Evolutionary conservation across 164 flowering plant species (phyloP).

Genomic region (Protea cynaroides): DNA sequence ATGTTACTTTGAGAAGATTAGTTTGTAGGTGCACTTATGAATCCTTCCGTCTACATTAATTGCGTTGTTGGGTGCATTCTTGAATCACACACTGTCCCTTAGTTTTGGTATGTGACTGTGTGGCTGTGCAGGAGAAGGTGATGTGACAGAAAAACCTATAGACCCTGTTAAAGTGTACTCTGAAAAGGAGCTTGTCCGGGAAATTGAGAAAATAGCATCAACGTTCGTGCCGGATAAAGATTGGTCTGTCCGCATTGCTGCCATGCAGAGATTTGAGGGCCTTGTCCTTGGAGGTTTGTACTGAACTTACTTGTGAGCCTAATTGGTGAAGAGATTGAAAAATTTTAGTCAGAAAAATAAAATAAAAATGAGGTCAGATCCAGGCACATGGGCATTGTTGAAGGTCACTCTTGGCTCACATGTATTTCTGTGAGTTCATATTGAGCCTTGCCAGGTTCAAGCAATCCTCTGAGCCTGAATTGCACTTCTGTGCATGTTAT

Average conservation of each 20-base stretch:
- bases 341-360: too few relatives aligned
- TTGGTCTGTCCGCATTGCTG: conserved; percentile 93
- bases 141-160: conserved; percentile 67
- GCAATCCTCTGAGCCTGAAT: too few relatives aligned
- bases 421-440: too few relatives aligned
- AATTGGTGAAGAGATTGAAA: too few relatives aligned
- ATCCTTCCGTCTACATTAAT: background rate
- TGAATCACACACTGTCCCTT: background rate
- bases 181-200: conserved; percentile 83
- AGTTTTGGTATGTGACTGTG: background rate
- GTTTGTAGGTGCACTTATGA: too few relatives aligned
- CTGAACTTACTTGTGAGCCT: background rate
- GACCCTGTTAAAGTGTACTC: conserved; percentile 88
- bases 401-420: too few relatives aligned
- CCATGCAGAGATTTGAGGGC: conserved; percentile 96
- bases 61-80: background rate
- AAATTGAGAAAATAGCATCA: conserved; percentile 78
- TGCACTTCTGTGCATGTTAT: too few relatives aligned
- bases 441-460: too few relatives aligned
- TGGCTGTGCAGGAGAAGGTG: conserved; percentile 62
- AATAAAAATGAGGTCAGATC: too few relatives aligned
- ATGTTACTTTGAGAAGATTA: too few relatives aligned
- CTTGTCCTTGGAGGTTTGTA: conserved; percentile 83
- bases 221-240: conserved; percentile 91
- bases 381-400: too few relatives aligned